phyloP scores from a whole-genome alignment of 2,329 filamentous ascomycete genomes.

The Fusarium verticillioides region DNA sequence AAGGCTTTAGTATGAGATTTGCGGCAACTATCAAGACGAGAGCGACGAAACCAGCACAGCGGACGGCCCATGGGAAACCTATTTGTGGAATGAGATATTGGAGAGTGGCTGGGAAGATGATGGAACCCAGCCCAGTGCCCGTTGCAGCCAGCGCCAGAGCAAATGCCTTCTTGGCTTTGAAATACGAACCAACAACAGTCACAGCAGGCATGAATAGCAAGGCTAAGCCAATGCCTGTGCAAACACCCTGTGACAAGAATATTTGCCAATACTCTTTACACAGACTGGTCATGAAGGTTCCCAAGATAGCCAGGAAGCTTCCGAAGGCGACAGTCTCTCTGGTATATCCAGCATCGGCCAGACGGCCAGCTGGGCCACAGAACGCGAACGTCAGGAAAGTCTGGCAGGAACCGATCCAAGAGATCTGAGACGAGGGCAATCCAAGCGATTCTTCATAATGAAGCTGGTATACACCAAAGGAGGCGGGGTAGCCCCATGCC shows the following conservation, averaged over 20 bases:
- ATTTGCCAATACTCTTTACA: slow-evolving; percentile 63
- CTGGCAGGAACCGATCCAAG: slow-evolving; percentile 62
- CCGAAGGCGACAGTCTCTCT: slow-evolving; percentile 55
- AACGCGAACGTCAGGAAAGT: slow-evolving; percentile 61
- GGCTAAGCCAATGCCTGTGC: slow-evolving; percentile 64
- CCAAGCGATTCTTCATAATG: slow-evolving; percentile 54
- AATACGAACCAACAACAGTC: slow-evolving; percentile 71
- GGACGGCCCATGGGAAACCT: slow-evolving; percentile 72
- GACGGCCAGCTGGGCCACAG: slow-evolving; percentile 60
- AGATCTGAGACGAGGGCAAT: slow-evolving; percentile 51
- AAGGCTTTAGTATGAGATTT: slow-evolving; percentile 55
- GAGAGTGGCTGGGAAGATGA: slow-evolving; percentile 67
- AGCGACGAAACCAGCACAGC: slow-evolving; percentile 72
- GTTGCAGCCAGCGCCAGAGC: slow-evolving; percentile 70
- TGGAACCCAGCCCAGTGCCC: slow-evolving; percentile 66
- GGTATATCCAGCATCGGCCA: slow-evolving; percentile 62
- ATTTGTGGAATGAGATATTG: slow-evolving; percentile 66
- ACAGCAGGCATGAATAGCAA: slow-evolving; percentile 69
- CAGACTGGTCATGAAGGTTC: slow-evolving; percentile 61
- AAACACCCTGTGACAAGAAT: slow-evolving; percentile 64
- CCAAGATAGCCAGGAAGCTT: slow-evolving; percentile 55
- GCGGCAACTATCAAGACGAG: slow-evolving; percentile 57
- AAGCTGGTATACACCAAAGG: slow-evolving; percentile 66
- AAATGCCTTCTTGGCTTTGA: slow-evolving; percentile 64
- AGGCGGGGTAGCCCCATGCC: slow-evolving; percentile 61